Conservation (phyloP, 1,139 yeast species). For the Debaryomyces subglobosus region DNA sequence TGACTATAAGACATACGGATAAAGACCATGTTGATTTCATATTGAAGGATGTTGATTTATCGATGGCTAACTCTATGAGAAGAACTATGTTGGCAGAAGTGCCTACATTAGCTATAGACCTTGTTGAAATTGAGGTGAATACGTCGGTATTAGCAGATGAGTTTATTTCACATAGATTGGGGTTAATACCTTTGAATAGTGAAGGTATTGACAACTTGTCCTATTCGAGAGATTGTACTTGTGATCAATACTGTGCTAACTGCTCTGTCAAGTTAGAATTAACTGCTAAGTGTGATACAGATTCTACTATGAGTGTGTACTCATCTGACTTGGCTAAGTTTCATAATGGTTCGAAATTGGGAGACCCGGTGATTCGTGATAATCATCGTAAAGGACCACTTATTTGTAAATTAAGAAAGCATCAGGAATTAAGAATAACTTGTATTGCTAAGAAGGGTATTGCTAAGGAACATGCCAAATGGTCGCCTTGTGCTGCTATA, state of each 20-base stretch:
- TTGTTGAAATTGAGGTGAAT: constrained; percentile 91
- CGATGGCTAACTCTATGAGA: constrained; percentile 91
- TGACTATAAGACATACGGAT: constrained; percentile 85
- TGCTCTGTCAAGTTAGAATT: constrained; percentile 88
- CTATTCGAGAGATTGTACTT: constrained; percentile 92
- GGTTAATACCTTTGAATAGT: constrained; percentile 85
- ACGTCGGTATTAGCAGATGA: constrained; percentile 97
- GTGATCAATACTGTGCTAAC: constrained; percentile 95
- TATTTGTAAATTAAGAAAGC: constrained; percentile 87
- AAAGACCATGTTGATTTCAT: constrained; percentile 90
- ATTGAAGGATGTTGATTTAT: constrained; percentile 81
- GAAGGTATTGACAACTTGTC: constrained; percentile 78
- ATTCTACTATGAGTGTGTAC: constrained; percentile 86
- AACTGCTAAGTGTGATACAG: constrained; percentile 86
- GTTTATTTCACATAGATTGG: constrained; percentile 89
- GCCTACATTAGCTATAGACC: constrained; percentile 93
- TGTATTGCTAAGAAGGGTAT: constrained; percentile 98
- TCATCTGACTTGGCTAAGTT: constrained; percentile 76
- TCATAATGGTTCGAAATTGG: constrained; percentile 56
- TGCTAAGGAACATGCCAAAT: constrained; percentile 97
- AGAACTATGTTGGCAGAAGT: constrained; percentile 94
- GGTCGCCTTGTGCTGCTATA: constrained; percentile 98
- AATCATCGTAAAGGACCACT: constrained; percentile 79
- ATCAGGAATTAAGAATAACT: constrained; percentile 84
- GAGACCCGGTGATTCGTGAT: constrained; percentile 85